phyloP scores from a whole-genome alignment of 495 filamentous ascomycete genomes.

The Diplogelasinospora grovesii region DNA sequence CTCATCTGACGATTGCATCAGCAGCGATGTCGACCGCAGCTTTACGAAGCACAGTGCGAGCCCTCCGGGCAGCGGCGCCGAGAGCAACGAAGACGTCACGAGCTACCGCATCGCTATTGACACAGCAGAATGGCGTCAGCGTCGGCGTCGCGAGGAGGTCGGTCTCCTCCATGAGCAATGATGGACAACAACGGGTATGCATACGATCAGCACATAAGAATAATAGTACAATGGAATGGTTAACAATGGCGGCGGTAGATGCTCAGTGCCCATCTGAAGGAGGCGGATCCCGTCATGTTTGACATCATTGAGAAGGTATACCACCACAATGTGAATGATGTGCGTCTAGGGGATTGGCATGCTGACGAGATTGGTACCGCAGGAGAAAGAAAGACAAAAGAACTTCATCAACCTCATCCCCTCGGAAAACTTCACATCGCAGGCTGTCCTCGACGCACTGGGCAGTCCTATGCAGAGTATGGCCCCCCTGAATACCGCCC shows the following conservation, averaged over 20 bases:
- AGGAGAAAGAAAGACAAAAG: conserved; percentile 94
- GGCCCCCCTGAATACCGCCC: too few relatives aligned
- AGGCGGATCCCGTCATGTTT: conserved; percentile 80
- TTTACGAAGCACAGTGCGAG: conserved; percentile 14
- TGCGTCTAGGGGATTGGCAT: too few relatives aligned
- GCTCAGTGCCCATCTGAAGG: conserved; percentile 67
- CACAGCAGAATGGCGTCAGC: neutral
- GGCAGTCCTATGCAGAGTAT: conserved; percentile 98
- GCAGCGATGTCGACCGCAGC: conserved; percentile 18
- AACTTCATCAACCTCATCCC: conserved; percentile 98
- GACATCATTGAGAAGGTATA: conserved; percentile 91
- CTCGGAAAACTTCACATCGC: conserved; percentile 98
- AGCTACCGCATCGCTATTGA: conserved; percentile 1
- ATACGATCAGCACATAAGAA: too few relatives aligned
- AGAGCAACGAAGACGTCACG: conserved; percentile 4
- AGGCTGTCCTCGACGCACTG: conserved; percentile 91
- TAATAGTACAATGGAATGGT: too few relatives aligned
- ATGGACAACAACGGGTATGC: conserved; percentile 60
- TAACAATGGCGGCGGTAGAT: conserved; percentile 52
- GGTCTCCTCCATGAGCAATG: conserved; percentile 44
- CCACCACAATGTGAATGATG: neutral
- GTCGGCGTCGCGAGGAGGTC: conserved; percentile 26
- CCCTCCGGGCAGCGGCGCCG: conserved; percentile 8
- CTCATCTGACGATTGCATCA: neutral
- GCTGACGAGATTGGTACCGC: conserved; percentile 10